A percentile compares a stretch with the other conserved stretches of the same genome.
Conservation (phyloP, 306 rosid species). For the Trichosanthes truncata region DNA sequence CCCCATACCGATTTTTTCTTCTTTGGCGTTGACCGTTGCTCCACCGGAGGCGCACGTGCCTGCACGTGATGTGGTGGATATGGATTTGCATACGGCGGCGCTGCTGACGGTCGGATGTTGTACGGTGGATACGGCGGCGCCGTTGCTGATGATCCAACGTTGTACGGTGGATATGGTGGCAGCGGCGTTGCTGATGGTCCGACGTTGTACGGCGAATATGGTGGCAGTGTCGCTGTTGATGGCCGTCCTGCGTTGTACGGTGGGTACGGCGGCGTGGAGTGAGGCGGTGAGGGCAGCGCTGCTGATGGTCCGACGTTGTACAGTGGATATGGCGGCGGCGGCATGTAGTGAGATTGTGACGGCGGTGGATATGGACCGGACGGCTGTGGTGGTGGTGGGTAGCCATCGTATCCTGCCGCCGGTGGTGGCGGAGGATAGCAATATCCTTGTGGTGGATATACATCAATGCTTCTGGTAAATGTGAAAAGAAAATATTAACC, state of each 20-base stretch:
- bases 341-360: background rate
- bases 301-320: background rate
- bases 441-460: slow-evolving; percentile 3
- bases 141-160: background rate
- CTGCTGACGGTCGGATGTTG: background rate
- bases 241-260: background rate
- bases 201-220: background rate
- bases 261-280: background rate
- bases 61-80: slow-evolving; percentile 23
- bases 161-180: background rate
- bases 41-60: slow-evolving; percentile 20
- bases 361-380: background rate
- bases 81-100: background rate
- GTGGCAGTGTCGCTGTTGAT: background rate
- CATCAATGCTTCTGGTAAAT: background rate
- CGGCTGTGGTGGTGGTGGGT: background rate
- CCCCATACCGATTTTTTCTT: slow-evolving; percentile 29
- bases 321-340: background rate
- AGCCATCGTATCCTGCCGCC: background rate
- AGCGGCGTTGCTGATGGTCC: background rate
- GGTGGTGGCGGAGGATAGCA: slow-evolving; percentile 7
- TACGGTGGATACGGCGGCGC: background rate
- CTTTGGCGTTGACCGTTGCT: background rate
- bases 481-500: too few relatives aligned
- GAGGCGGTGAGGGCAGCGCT: background rate